A percentile compares a stretch with the other conserved stretches of the same genome.
Evolutionary conservation across 257 asterid species (phyloP).

Genomic region (Plantago major): DNA sequence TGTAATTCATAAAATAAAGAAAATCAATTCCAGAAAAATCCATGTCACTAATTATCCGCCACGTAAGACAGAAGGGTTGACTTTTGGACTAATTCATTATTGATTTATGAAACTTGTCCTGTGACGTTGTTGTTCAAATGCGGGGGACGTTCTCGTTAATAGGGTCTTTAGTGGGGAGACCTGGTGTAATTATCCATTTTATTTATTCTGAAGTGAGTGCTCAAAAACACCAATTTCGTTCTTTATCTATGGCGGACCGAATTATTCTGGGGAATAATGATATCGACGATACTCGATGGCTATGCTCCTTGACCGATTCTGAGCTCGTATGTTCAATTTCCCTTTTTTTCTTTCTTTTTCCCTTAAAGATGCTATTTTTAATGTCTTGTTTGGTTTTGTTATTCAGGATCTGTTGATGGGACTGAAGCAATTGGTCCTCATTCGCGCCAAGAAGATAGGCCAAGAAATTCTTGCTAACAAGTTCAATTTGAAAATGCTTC

Average conservation of each 20-base stretch:
- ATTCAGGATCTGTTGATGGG: constrained; percentile 55
- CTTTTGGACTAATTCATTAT: too few relatives aligned
- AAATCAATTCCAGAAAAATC: too few relatives aligned
- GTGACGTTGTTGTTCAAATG: too few relatives aligned
- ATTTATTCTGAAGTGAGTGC: too few relatives aligned
- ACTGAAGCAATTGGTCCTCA: constrained; percentile 49
- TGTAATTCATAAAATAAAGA: too few relatives aligned
- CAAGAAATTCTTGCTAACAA: constrained; percentile 41
- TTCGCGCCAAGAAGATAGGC: constrained; percentile 59
- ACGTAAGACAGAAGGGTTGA: too few relatives aligned
- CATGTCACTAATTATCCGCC: too few relatives aligned
- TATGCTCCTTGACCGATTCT: constrained; percentile 68
- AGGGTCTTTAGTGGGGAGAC: too few relatives aligned
- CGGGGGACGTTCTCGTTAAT: too few relatives aligned
- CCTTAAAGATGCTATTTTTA: not conserved
- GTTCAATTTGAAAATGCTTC: constrained; percentile 54
- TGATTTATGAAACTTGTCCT: too few relatives aligned
- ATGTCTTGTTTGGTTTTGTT: constrained; percentile 4
- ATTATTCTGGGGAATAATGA: constrained; percentile 31
- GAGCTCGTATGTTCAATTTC: constrained; percentile 50
- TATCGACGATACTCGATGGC: constrained; percentile 74
- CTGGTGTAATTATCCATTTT: too few relatives aligned
- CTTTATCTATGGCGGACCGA: not conserved
- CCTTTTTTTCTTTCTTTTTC: not conserved
- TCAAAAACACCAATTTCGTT: too few relatives aligned